Percentiles rank a stretch among this genome's conserved stretches.
These are phyloP conservation scores for Rubia yunnanensis DNA, from an alignment of 257 asterid genomes.

Conservation along the genomic window DNA sequence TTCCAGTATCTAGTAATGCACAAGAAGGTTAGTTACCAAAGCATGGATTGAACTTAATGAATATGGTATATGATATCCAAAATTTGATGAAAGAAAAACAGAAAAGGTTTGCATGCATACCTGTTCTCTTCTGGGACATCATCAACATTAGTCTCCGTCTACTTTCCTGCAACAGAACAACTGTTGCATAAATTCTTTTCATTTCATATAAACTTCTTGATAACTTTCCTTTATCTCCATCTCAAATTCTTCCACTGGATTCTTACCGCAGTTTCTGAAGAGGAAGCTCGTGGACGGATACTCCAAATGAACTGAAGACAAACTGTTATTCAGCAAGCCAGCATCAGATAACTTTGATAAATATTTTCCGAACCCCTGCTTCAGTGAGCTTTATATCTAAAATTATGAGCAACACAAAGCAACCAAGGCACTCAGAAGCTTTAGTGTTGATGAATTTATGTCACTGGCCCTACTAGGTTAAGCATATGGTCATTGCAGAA, in stretches of 20 bases:
- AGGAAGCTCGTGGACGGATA: slow-evolving; percentile 61
- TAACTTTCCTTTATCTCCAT: background rate
- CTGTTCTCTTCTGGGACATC: background rate
- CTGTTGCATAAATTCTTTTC: background rate
- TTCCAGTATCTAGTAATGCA: slow-evolving; percentile 38
- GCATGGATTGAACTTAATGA: background rate
- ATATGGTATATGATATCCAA: background rate
- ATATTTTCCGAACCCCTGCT: background rate
- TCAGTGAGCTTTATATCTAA: background rate
- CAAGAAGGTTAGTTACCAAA: slow-evolving; percentile 40
- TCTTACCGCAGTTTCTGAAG: slow-evolving; percentile 47
- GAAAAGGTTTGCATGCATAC: background rate
- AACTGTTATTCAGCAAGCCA: slow-evolving; percentile 1
- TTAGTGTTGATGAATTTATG: background rate
- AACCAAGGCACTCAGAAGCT: background rate
- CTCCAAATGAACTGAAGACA: slow-evolving; percentile 76
- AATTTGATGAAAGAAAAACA: background rate
- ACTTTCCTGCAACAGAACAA: background rate
- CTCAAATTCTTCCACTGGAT: background rate
- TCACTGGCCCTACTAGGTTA: background rate
- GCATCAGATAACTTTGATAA: background rate
- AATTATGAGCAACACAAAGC: background rate
- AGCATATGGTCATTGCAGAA: background rate
- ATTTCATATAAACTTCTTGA: background rate
- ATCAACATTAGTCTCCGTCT: background rate